Conservation (phyloP, 352 stramenopile genomes). For the Blastocystis sp. region DNA sequence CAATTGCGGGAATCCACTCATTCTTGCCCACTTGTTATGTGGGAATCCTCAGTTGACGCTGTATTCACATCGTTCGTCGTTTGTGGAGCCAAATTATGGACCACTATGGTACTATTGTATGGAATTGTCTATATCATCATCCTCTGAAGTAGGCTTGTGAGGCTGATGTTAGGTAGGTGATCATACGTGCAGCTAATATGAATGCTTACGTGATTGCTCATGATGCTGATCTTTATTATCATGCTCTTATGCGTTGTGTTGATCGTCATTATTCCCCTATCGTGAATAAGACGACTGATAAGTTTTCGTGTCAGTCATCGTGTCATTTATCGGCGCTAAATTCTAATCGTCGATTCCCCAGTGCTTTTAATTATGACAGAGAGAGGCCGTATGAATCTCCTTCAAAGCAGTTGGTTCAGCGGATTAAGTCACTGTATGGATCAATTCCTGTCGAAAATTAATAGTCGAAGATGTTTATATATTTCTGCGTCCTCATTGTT, state of each 20-base stretch:
- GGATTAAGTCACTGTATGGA: constrained; percentile 1
- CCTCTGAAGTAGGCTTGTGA: not conserved
- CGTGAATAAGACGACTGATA: not conserved
- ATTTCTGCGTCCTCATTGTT: constrained; percentile 15
- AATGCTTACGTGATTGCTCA: not conserved
- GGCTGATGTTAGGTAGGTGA: not conserved
- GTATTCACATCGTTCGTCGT: not conserved
- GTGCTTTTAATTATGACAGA: not conserved
- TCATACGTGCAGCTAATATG: not conserved
- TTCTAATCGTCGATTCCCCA: not conserved
- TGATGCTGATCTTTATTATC: constrained; percentile 5
- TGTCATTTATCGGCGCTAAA: not conserved
- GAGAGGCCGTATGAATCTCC: not conserved
- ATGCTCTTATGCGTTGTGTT: not conserved
- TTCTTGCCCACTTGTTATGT: not conserved
- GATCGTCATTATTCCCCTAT: not conserved
- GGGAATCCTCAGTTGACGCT: not conserved
- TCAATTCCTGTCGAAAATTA: constrained; percentile 4
- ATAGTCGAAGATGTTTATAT: not conserved
- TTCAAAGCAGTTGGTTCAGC: not conserved
- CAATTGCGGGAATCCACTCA: not conserved
- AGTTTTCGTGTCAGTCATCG: not conserved
- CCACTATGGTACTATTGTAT: constrained; percentile 32
- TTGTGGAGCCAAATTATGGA: constrained; percentile 37
- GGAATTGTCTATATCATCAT: not conserved